phyloP scores from a whole-genome alignment of 345 rosid species.

The Microthlaspi erraticum region DNA sequence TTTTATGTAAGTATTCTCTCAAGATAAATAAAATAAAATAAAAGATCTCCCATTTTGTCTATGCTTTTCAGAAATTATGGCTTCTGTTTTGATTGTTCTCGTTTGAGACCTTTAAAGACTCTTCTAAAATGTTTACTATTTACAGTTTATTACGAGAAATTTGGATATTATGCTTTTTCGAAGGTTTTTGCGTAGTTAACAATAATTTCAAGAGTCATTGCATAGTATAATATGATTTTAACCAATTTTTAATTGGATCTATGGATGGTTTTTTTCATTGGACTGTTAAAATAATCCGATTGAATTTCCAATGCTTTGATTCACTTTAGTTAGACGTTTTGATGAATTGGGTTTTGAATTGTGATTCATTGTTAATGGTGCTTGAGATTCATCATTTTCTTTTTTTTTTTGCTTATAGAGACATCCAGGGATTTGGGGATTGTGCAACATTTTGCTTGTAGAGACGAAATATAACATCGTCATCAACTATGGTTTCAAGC shows the following conservation, averaged over 20 bases:
- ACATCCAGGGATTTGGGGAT: conserved; percentile 4
- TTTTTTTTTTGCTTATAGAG: too few species aligned
- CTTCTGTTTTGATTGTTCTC: background rate
- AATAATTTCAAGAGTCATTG: too few species aligned
- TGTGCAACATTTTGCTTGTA: background rate
- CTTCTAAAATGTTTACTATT: background rate
- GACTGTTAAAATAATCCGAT: too few species aligned
- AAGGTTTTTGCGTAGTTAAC: too few species aligned
- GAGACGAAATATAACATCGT: background rate
- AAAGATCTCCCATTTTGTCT: background rate
- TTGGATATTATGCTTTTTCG: too few species aligned
- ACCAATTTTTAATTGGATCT: too few species aligned
- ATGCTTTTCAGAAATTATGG: background rate
- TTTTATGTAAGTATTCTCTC: background rate
- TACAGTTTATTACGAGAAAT: too few species aligned
- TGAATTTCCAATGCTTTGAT: too few species aligned
- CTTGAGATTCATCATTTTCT: background rate
- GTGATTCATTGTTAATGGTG: background rate
- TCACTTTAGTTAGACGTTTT: background rate
- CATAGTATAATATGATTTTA: too few species aligned
- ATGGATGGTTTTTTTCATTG: too few species aligned
- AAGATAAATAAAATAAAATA: background rate
- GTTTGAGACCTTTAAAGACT: background rate
- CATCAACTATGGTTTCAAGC: conserved; percentile 20
- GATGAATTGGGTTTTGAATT: background rate